Base-by-base conservation (phyloP, 441 rosid genomes). In the Erysimum pusillum region DNA sequence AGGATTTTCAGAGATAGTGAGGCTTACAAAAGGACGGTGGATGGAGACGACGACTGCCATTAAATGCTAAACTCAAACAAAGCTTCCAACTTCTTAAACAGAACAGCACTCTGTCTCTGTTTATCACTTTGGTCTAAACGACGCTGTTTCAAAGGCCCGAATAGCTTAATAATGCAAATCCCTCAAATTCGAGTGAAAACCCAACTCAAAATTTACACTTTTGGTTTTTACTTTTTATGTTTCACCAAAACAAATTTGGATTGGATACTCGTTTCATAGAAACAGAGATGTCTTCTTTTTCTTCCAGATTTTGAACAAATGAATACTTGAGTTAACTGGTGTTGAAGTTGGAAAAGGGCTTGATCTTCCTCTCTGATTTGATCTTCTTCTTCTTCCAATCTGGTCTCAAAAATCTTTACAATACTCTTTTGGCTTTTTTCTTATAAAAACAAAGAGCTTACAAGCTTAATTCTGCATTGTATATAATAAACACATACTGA, bases 311-410 rank as follows among this genome's bases (percentile, higher is more conserved):
- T 46, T 92, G 59, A 83, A 89, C 81, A 89, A 76, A 79, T 95
- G 92, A 61, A 80, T 89, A 69, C 97, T 90, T 11, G 77, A 94
- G 76, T 65, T 83, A 48, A 88, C 90, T 66, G 95, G 96, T 14
- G 87, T 94, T 62, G 94, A 94, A 0, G 52, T 90, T 65, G 96
- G 97, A 8, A 90, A 89, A 80, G 97, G 98, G 20, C 95, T 94
- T 54, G 80, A 94, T 81, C 66, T 92, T 73, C 97, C 95, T 85
- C 91, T 94, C 3, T 94, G 83, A 89, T 62, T 52, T 42, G 45
- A 49, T 59, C 41, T 31, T 72, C 54, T 63, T 73, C 63, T 63
- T 52, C 45, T 34, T 51, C 20, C 69, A 39, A 62, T 51, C 32
- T 71, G 32, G 51, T 42, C 61, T 15, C 14, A 60, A 25, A 1